These are phyloP conservation scores for Protomyces lactucae-debilis DNA, from an alignment of 1,139 yeast species.

Conservation along the genomic window DNA sequence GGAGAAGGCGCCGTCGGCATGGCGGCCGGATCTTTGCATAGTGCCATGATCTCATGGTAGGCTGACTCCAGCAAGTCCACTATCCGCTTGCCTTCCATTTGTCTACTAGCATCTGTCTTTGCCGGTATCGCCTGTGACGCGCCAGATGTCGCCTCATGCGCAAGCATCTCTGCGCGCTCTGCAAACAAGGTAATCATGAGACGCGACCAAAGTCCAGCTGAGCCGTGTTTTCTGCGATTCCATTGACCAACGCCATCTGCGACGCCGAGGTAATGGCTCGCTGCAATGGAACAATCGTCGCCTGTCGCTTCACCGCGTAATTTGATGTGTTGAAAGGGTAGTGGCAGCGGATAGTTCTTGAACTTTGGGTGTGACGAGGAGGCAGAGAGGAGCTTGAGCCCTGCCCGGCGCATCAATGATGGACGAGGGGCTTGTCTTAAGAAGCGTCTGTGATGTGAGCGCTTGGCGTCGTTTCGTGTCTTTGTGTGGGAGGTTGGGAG, in stretches of 20 bases:
- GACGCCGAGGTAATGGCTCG: conserved; percentile 22
- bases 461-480: too few species aligned
- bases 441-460: too few species aligned
- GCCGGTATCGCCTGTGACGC: neutral
- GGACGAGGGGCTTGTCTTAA: too few species aligned
- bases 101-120: neutral
- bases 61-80: conserved; percentile 16
- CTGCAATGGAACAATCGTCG: conserved; percentile 18
- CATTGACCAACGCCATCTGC: conserved; percentile 32
- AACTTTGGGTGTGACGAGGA: conserved; percentile 23
- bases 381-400: conserved; percentile 9
- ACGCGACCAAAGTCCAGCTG: conserved; percentile 31
- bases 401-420: neutral
- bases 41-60: conserved; percentile 22
- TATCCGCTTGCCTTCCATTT: neutral
- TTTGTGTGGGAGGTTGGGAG: too few species aligned
- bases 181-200: conserved; percentile 22
- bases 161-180: conserved; percentile 4
- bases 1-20: conserved; percentile 23
- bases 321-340: conserved; percentile 13
- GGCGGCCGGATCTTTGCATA: conserved; percentile 21
- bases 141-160: neutral
- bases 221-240: conserved; percentile 30
- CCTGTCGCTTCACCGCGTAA: conserved; percentile 24
- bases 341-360: conserved; percentile 22